Evolutionary conservation across 495 filamentous ascomycete genomes (phyloP), one percentile per base, ranked within the genome.

Genomic region (Xylaria bambusicola): DNA sequence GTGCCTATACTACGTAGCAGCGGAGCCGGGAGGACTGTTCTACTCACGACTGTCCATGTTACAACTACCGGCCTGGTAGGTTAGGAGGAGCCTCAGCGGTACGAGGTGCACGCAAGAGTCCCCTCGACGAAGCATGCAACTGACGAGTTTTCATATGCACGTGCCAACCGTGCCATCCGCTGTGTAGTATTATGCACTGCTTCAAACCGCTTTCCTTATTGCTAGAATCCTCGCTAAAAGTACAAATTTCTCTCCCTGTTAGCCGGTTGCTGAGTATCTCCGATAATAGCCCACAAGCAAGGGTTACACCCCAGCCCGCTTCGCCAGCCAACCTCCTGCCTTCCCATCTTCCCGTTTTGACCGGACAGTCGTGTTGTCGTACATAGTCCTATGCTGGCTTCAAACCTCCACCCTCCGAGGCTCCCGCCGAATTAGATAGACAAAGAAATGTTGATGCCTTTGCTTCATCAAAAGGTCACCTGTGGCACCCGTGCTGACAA

Each of bases 311-410:
- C 61, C 35, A 41, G 57, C 20, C 35, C 36, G 4, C 24, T 35
- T 51, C 33, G 36, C 47, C 33, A 21, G 21, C 45, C 46, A 47
- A 20, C 47, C 36, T 31, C 12, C 27, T 26, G 21, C 2, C 38
- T 31, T 27, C 47, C 38, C 21, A n/a, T 35, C 35, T 24, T 21
- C 33, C 35, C 35, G 33, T 40, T 35, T 33, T 27, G 33, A 27
- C 56, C 45, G 44, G 36, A 38, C 48, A 5, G 48, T 59, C 49
- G 40, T 60, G 26, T 49, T 51, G 48, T 60, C 66, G 65, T 68
- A 71, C 66, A 71, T 68, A 71, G 58, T 60, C 63, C 63, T 71
- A 66, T 64, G 63, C 54, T 67, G 23, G 48, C 52, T 60, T 56
- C 65, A 68, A 66, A 68, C 60, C 23, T 46, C 47, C 52, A 38